Evolutionary conservation across 2,329 filamentous ascomycete species (phyloP).

Genomic region (Fusarium agapanthi): DNA sequence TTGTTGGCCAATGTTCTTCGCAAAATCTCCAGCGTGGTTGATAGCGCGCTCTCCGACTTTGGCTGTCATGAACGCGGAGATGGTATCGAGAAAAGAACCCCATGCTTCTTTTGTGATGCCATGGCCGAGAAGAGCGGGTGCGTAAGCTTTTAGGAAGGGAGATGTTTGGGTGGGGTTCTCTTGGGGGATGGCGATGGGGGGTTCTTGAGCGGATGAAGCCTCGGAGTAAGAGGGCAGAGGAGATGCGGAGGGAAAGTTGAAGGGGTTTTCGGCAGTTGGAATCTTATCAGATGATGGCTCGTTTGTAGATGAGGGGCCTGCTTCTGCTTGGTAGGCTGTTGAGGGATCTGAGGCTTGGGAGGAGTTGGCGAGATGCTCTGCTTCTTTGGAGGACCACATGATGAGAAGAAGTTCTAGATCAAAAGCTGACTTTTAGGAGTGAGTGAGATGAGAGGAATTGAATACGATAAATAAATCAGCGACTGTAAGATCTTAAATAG

Average conservation of each 20-base stretch:
- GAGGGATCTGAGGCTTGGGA: background rate
- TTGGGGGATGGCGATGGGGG: slow-evolving; percentile 55
- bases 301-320: background rate
- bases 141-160: slow-evolving; percentile 52
- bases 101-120: slow-evolving; percentile 50
- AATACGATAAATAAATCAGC: background rate
- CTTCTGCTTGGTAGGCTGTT: background rate
- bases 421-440: accelerated
- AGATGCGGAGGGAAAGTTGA: slow-evolving; percentile 50
- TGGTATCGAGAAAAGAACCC: slow-evolving; percentile 49
- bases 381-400: slow-evolving; percentile 26
- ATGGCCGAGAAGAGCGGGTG: slow-evolving; percentile 49
- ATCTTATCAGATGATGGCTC: background rate
- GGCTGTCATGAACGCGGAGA: slow-evolving; percentile 57
- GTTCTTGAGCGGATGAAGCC: slow-evolving; percentile 28
- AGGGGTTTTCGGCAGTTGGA: slow-evolving; percentile 49
- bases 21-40: slow-evolving; percentile 54
- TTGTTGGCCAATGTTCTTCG: slow-evolving; percentile 46
- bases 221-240: slow-evolving; percentile 45
- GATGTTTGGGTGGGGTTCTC: slow-evolving; percentile 45
- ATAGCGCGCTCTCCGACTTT: slow-evolving; percentile 55
- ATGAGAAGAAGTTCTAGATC: accelerated
- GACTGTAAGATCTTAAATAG: slow-evolving; percentile 5
- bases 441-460: background rate
- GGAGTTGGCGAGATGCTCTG: slow-evolving; percentile 13